Percentiles rank a stretch among this genome's conserved stretches.
Evolutionary conservation across 208 protist genomes (phyloP).

Genomic region (Spongospora subterranea): DNA sequence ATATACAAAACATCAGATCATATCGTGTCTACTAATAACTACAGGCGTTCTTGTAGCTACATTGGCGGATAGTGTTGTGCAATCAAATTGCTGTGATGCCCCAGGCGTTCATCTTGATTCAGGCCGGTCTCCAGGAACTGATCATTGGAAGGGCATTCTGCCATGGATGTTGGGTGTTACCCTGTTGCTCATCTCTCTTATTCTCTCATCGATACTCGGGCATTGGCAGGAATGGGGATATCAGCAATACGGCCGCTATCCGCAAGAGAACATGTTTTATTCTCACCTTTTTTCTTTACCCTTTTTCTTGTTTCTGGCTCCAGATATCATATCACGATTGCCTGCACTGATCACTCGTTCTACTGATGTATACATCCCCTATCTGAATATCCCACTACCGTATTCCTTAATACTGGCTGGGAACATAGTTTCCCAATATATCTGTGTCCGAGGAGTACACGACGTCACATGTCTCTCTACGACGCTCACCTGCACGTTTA

Average conservation of each 20-base stretch:
- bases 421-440: slow-evolving; percentile 10
- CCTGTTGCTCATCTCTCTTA: slow-evolving; percentile 29
- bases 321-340: neutral
- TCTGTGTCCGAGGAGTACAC: slow-evolving; percentile 15
- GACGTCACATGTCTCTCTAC: neutral
- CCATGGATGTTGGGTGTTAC: slow-evolving; percentile 15
- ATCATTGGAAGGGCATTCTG: neutral
- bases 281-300: neutral
- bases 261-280: slow-evolving; percentile 33
- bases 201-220: neutral
- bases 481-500: slow-evolving; percentile 41
- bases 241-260: slow-evolving; percentile 33
- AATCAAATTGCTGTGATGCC: neutral
- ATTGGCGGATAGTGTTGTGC: neutral
- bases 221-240: slow-evolving; percentile 39
- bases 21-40: slow-evolving; percentile 36
- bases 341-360: neutral
- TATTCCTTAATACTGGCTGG: neutral
- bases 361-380: neutral
- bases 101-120: no score
- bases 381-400: neutral
- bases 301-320: slow-evolving; percentile 33
- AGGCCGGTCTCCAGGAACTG: neutral
- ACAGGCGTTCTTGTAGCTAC: slow-evolving; percentile 3
- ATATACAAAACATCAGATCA: slow-evolving; percentile 19